Conservation (phyloP, 169 alveolate genomes). For the Theileria sp. region DNA sequence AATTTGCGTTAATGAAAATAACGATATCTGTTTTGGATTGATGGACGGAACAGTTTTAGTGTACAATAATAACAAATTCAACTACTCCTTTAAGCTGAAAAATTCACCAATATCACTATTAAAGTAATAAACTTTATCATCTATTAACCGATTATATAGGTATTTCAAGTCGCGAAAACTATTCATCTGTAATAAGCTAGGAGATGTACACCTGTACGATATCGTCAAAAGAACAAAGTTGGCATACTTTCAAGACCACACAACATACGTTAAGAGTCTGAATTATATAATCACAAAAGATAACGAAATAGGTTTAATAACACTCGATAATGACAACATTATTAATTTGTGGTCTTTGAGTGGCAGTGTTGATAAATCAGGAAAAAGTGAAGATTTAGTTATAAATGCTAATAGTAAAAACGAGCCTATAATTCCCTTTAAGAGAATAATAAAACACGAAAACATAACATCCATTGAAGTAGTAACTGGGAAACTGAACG, state of each 20-base stretch:
- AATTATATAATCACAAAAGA: constrained; percentile 40
- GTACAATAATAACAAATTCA: constrained; percentile 29
- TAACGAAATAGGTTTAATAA: constrained; percentile 34
- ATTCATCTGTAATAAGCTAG: constrained; percentile 2
- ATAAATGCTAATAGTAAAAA: not conserved
- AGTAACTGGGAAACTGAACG: constrained; percentile 14
- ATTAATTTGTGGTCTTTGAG: constrained; percentile 50
- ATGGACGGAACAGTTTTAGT: constrained; percentile 60
- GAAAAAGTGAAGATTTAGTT: constrained; percentile 10
- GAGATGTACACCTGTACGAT: constrained; percentile 56
- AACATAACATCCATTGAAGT: constrained; percentile 24
- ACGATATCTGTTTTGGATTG: constrained; percentile 35
- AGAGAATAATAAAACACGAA: constrained; percentile 44
- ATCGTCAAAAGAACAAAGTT: constrained; percentile 16
- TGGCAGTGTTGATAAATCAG: constrained; percentile 13
- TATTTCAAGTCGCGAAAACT: not conserved
- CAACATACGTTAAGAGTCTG: constrained; percentile 46
- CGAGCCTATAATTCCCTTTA: constrained; percentile 29
- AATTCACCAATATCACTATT: constrained; percentile 30
- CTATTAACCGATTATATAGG: not conserved
- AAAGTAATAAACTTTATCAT: not conserved
- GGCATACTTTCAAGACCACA: constrained; percentile 59
- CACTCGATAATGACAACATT: constrained; percentile 46
- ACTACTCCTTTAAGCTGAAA: constrained; percentile 28
- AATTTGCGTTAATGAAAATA: constrained; percentile 25